Base-by-base conservation (phyloP, 1,284 basidiomycete species). In the Pseudozyma hubeiensis region DNA sequence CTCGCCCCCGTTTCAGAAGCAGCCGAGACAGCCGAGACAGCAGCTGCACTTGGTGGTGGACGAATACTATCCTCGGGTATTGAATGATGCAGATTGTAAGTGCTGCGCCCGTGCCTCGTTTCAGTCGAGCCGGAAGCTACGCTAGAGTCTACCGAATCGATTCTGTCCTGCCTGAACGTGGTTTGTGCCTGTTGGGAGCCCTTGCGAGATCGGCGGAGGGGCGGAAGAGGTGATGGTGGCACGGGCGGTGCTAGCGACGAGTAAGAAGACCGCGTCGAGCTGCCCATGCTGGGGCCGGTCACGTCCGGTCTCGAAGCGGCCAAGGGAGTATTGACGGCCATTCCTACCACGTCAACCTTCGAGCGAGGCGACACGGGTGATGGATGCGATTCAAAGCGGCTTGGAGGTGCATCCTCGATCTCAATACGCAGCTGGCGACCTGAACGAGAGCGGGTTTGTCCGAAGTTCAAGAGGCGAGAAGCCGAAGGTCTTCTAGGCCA, bases 141-240 rank as follows among this genome's bases (percentile, higher is more conserved):
- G 24, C 13, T 53, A 3, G 57, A 59, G 24, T 54, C 56, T 24
- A 34, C 39, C 30, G 64, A 55, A n/a, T 40, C 58, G 10, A 49
- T 48, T 14, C 17, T 40, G 13, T 54, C 52, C 30, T 56, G 44
- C 10, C 53, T 48, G 6, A 5, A 16, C 8, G 30, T 34, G 13
- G 46, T 44, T 29, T 55, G 55, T 10, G 45, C 43, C 1, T 41
- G 40, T 41, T 41, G 10, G n/a, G 51, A 53, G 1, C 51, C 51
- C 5, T 53, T 50, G n/a, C 58, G 50, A 4, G 59, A 54, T 24
- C 41, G 46, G 14, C 68, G 68, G 0, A 58, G 68, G 8, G 68
- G 68, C 24, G 68, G 63, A 5, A 71, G 45, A 4, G 63, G 68
- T 3, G 54, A 52, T 1, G 58, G 68, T 8, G 51, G 40, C 11